These are phyloP conservation scores for Nakazawaea wyomingensis DNA, from an alignment of 805 yeast genomes.

Conservation along the genomic window DNA sequence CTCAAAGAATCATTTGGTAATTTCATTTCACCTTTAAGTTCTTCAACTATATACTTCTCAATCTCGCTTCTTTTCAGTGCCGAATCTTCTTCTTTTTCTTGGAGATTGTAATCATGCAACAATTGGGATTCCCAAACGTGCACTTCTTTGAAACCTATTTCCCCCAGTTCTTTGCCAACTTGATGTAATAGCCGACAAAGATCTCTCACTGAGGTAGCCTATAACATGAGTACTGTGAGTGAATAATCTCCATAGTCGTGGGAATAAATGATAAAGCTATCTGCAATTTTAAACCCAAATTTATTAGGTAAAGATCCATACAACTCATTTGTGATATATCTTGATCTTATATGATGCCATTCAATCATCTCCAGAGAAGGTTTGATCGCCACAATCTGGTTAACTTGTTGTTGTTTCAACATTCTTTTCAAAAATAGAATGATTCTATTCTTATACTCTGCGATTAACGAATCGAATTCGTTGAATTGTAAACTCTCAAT, in stretches of 20 bases:
- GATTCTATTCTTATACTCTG: no score
- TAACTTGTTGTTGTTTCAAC: constrained; percentile 18
- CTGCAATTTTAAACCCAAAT: constrained; percentile 14
- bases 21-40: constrained; percentile 15
- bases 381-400: constrained; percentile 25
- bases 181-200: constrained; percentile 13
- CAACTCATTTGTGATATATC: constrained; percentile 13
- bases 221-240: constrained; percentile 17
- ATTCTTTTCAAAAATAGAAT: no score
- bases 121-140: constrained; percentile 23
- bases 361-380: constrained; percentile 32
- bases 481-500: constrained; percentile 6
- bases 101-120: constrained; percentile 15
- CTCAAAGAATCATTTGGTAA: constrained; percentile 18
- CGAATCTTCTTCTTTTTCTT: constrained; percentile 2
- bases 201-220: constrained; percentile 12
- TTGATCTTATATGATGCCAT: constrained; percentile 39
- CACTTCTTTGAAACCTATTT: constrained; percentile 15
- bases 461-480: constrained; percentile 4
- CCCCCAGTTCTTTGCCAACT: constrained; percentile 10
- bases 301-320: constrained; percentile 4
- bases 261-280: constrained; percentile 15
- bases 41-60: constrained; percentile 6
- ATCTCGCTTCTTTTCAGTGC: constrained; percentile 13
- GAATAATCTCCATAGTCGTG: constrained; percentile 19